Evolutionary conservation across 2,329 filamentous ascomycete species (phyloP), one percentile per base, ranked within the genome.

Genomic region (Camillea tinctor): DNA sequence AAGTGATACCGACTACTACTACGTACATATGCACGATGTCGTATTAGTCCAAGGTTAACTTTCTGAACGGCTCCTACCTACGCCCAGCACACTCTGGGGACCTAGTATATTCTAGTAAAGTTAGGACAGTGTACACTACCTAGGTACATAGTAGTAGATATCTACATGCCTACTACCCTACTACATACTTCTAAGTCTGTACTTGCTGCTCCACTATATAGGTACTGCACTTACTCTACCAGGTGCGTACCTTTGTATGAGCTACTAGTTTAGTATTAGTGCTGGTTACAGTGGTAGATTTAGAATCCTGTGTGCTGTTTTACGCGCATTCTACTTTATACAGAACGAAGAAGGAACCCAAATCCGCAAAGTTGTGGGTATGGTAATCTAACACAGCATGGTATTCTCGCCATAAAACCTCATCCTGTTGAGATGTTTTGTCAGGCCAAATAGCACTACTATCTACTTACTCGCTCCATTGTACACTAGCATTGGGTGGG

Each of bases 1-100:
- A 55, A 48, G 54, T 55, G 36, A 44, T 44, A n/a, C 36, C 26
- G 26, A 30, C 26, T 30, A 44, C 48, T 48, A 22, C 54, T 17
- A 22, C 36, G 36, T 55, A 55, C 36, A 49, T 50, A 55, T 24
- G 54, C 54, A 55, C 21, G 24, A 49, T 55, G 54, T 26, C 54
- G 54, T 19, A n/a, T 50, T 55, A 20, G 30, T 19, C 20, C 24
- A 13, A 21, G 24, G 52, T 5, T n/a, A 13, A 40, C 30, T 8
- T 24, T 30, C 26, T 30, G 7, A 30, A 11, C 3, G 13, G 26
- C 26, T 30, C 26, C 26, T 11, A 30, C 26, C 26, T 11, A 30
- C 2, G 26, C 26, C 13, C 26, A 30, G 26, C 6, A 30, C 26
- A 30, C 26, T 11, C 26, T 44, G 36, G 11, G 36, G 36, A 44